These are phyloP conservation scores for Tolypocladium album DNA, from an alignment of 2,329 filamentous ascomycete genomes.

Conservation along the genomic window DNA sequence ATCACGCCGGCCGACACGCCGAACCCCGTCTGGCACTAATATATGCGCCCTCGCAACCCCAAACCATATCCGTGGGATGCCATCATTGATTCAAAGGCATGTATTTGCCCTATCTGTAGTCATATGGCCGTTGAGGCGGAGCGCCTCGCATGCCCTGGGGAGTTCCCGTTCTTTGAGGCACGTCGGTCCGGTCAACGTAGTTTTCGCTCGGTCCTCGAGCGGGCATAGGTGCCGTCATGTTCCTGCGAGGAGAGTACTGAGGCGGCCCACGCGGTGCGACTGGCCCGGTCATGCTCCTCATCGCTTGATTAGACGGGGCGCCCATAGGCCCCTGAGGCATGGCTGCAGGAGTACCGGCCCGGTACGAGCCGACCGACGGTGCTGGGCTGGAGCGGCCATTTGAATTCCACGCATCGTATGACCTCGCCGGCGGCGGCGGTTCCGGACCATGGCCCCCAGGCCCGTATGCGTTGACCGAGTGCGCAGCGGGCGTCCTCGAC, in stretches of 20 bases:
- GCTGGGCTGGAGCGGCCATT: conserved; percentile 22
- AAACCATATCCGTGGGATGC: conserved; percentile 23
- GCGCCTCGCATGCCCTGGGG: conserved; percentile 9
- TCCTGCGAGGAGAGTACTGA: conserved; percentile 28
- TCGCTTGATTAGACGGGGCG: conserved; percentile 13
- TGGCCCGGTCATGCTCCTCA: conserved; percentile 29
- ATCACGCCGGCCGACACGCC: neutral
- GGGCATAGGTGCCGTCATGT: conserved; percentile 32
- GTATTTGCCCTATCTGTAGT: neutral
- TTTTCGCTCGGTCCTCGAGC: conserved; percentile 15
- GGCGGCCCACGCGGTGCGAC: conserved; percentile 21
- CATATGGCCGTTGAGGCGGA: neutral
- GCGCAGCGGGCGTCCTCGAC: conserved; percentile 16
- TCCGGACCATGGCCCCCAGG: conserved; percentile 17
- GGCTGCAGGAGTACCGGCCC: conserved; percentile 9
- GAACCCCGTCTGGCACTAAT: neutral
- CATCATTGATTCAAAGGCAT: conserved; percentile 11
- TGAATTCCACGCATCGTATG: conserved; percentile 19
- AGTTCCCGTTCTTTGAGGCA: conserved; percentile 15
- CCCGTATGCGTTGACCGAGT: conserved; percentile 6
- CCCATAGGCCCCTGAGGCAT: conserved; percentile 11
- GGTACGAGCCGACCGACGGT: conserved; percentile 16
- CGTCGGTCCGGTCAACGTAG: conserved; percentile 1
- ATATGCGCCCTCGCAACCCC: conserved; percentile 17
- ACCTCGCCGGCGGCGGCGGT: conserved; percentile 7